Percentiles rank a stretch among this genome's conserved stretches.
Conservation (phyloP, 345 rosid genomes). For the Gossypium herbaceum region DNA sequence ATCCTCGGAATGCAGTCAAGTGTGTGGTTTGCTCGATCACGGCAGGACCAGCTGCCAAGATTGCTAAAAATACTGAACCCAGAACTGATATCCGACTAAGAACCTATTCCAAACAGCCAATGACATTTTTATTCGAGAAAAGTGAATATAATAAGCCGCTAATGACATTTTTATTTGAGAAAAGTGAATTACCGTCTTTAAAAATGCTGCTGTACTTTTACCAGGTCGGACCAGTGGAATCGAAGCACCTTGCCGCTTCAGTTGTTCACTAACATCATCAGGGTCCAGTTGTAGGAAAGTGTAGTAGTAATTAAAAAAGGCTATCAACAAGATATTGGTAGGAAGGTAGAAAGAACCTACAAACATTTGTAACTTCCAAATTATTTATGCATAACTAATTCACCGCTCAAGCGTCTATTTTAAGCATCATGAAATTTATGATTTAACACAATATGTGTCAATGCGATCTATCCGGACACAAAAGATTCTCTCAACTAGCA, state of each 20-base stretch:
- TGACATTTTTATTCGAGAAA: not conserved
- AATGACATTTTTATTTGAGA: not conserved
- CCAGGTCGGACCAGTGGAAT: constrained; percentile 94
- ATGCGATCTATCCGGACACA: not conserved
- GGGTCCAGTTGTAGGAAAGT: constrained; percentile 97
- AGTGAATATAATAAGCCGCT: not conserved
- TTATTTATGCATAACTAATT: not conserved
- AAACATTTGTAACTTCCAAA: constrained; percentile 16
- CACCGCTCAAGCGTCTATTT: not conserved
- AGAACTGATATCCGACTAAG: constrained; percentile 93
- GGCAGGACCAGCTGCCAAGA: constrained; percentile 99
- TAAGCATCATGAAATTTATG: not conserved
- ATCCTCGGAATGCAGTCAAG: constrained; percentile 96
- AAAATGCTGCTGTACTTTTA: constrained; percentile 82
- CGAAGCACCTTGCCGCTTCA: constrained; percentile 96
- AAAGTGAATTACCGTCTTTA: constrained; percentile 62
- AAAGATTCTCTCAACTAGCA: not conserved
- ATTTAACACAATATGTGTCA: not conserved
- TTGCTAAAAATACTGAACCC: constrained; percentile 80
- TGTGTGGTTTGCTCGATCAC: constrained; percentile 79
- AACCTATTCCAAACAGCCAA: constrained; percentile 41
- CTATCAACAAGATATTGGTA: constrained; percentile 81
- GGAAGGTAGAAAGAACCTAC: constrained; percentile 75
- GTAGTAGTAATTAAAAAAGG: constrained; percentile 98
- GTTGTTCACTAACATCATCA: constrained; percentile 95